A percentile compares a stretch with the other conserved stretches of the same genome.
Conservation (phyloP, 768 basidiomycete species). For the Atractiella rhizophila region DNA sequence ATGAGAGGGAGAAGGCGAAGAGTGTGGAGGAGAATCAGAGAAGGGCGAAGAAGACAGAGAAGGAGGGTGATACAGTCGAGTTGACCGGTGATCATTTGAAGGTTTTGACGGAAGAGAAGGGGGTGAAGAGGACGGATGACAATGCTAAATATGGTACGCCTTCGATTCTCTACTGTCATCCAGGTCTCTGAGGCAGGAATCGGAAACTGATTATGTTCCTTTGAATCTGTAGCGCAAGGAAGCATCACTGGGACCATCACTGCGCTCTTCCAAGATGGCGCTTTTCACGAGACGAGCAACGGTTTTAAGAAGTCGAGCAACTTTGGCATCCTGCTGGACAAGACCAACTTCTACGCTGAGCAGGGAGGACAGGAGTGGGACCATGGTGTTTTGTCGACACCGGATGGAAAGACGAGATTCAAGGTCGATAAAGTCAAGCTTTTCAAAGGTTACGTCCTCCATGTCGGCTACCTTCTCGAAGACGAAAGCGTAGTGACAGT, state of each 20-base stretch:
- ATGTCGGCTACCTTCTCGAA: slow-evolving; percentile 72
- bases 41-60: slow-evolving; percentile 41
- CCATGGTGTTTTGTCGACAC: slow-evolving; percentile 79
- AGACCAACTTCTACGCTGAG: slow-evolving; percentile 91
- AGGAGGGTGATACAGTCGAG: slow-evolving; percentile 35
- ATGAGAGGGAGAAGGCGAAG: slow-evolving; percentile 60
- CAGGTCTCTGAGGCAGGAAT: not conserved
- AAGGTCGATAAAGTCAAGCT: slow-evolving; percentile 79
- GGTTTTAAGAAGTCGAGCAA: slow-evolving; percentile 25
- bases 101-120: slow-evolving; percentile 45
- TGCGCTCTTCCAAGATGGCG: slow-evolving; percentile 58
- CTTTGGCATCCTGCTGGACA: slow-evolving; percentile 72
- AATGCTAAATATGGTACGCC: slow-evolving; percentile 62
- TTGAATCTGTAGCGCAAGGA: slow-evolving; percentile 35
- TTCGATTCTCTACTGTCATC: not conserved
- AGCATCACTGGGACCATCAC: slow-evolving; percentile 51
- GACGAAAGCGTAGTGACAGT: slow-evolving; percentile 38
- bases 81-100: slow-evolving; percentile 90
- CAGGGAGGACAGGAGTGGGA: slow-evolving; percentile 93
- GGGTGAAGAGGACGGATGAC: slow-evolving; percentile 77
- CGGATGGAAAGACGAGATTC: slow-evolving; percentile 59
- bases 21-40: slow-evolving; percentile 83
- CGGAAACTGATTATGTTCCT: not conserved
- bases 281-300: slow-evolving; percentile 29
- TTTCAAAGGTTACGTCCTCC: slow-evolving; percentile 84